phyloP scores from a whole-genome alignment of 2,329 filamentous ascomycete species.

The Fusarium metavorans region DNA sequence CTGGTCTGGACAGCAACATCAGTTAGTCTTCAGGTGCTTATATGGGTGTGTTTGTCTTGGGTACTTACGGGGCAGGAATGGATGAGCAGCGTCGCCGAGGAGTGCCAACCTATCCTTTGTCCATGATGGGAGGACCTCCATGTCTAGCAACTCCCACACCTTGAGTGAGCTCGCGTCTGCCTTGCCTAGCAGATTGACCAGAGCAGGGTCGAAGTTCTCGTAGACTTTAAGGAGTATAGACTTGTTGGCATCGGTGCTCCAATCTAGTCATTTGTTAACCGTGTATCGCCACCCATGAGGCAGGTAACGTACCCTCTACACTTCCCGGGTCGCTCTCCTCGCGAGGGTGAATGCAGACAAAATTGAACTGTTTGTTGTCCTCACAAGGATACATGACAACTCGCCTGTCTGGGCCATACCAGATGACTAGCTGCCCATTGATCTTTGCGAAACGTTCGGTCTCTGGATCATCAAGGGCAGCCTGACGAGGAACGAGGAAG shows the following conservation, averaged over 20 bases:
- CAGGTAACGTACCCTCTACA: constrained; percentile 9
- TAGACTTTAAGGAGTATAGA: constrained; percentile 53
- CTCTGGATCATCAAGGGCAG: constrained; percentile 46
- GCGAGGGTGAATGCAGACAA: constrained; percentile 64
- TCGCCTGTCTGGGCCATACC: constrained; percentile 56
- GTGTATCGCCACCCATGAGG: neutral
- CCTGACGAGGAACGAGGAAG: constrained; percentile 60
- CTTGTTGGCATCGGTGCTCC: constrained; percentile 53
- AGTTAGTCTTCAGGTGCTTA: neutral
- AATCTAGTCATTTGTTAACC: constrained; percentile 12
- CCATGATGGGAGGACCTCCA: constrained; percentile 69
- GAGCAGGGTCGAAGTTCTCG: constrained; percentile 55
- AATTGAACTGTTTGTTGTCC: constrained; percentile 58
- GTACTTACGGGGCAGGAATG: constrained; percentile 65
- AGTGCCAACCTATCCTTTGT: constrained; percentile 65
- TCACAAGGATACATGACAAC: constrained; percentile 62
- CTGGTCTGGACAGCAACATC: constrained; percentile 12
- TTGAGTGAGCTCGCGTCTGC: constrained; percentile 60
- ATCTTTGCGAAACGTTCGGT: constrained; percentile 28
- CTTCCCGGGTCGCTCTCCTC: constrained; percentile 20
- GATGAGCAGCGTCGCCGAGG: constrained; percentile 76
- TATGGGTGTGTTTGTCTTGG: neutral
- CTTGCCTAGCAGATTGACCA: constrained; percentile 57
- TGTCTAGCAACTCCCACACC: constrained; percentile 71
- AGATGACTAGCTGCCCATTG: constrained; percentile 47